These are phyloP conservation scores for Flaveria ramosissima DNA, from an alignment of 129 eudicot genomes.

Conservation along the genomic window DNA sequence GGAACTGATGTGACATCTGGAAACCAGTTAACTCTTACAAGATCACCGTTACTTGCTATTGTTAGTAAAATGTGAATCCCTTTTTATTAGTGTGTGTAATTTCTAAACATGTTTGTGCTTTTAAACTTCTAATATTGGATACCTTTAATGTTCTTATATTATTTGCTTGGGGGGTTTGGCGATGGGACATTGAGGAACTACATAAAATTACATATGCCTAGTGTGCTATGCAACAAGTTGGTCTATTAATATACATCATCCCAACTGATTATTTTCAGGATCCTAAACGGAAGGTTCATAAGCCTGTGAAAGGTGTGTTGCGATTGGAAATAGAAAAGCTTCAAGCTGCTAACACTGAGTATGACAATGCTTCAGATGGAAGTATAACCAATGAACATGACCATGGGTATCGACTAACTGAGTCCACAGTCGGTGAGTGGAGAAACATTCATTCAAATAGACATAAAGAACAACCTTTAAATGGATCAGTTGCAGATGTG, in stretches of 20 bases:
- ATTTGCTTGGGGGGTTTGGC: slow-evolving; percentile 1
- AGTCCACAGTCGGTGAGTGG: slow-evolving; percentile 48
- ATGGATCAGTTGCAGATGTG: slow-evolving; percentile 59
- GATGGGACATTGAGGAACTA: background rate
- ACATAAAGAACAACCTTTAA: slow-evolving; percentile 59
- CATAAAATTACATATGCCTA: background rate
- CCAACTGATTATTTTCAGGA: slow-evolving; percentile 50
- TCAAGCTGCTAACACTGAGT: slow-evolving; percentile 65
- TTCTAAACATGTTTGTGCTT: slow-evolving; percentile 1
- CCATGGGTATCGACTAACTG: slow-evolving; percentile 54
- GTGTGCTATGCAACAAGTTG: background rate
- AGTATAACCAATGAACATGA: slow-evolving; percentile 59
- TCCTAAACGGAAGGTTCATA: slow-evolving; percentile 95
- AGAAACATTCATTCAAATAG: slow-evolving; percentile 59
- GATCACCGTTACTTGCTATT: background rate
- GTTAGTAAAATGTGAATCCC: background rate
- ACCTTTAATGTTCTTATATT: background rate
- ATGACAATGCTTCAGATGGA: slow-evolving; percentile 72
- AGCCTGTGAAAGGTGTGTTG: slow-evolving; percentile 94
- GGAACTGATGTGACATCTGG: background rate
- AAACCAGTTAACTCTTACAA: background rate
- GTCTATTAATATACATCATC: background rate
- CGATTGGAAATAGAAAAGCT: slow-evolving; percentile 93
- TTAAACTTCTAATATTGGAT: background rate
- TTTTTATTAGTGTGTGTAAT: background rate